Base-by-base conservation (phyloP, 352 stramenopile species). In the Phytopythium vexans region DNA sequence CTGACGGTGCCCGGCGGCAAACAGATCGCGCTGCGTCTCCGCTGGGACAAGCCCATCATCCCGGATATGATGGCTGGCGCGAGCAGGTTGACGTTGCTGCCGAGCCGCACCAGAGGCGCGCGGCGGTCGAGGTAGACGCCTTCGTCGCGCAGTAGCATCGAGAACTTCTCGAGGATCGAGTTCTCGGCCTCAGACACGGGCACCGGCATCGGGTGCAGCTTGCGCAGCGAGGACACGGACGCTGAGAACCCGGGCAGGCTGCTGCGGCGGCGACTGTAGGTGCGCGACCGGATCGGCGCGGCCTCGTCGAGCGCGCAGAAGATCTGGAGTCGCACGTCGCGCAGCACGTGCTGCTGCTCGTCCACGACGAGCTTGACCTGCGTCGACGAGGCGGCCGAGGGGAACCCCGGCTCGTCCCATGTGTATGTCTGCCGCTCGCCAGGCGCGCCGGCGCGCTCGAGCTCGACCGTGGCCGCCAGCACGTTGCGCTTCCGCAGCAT, bases 331-430 rank as follows among this genome's bases (percentile, higher is more conserved):
- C 74, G 76, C 16, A 89, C 77, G 8, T 76, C 86, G 5, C 72
- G 67, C 15, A 89, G 60, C 32, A 87, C 42, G 49, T 83, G 70
- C 40, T 88, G 77, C 27, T 64, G 68, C 49, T 88, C 77, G 53
- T 90, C 58, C 9, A 91, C 63, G 6, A 86, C 53, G 27, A 95
- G 66, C 61, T 94, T 80, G 33, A 98, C 82, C 36, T 80, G 75
- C 6, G 96, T 97, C 32, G 74, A 73, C 35, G 81, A 67, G 4
- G 74, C 75, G 12, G 90, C 83, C 49, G 88, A 97, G 11, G 96
- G 88, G 47, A 98, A 94, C 10, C 83, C 82, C 15, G 70, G 72
- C 48, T 94, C 83, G 10, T 72, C 78, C 67, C 94, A 89, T 43
- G 88, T 82, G 44, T 86, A 85, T 12, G 77, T 70, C 54, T 97